phyloP scores from a whole-genome alignment of 2,329 filamentous ascomycete genomes.

The Corynespora cassiicola region DNA sequence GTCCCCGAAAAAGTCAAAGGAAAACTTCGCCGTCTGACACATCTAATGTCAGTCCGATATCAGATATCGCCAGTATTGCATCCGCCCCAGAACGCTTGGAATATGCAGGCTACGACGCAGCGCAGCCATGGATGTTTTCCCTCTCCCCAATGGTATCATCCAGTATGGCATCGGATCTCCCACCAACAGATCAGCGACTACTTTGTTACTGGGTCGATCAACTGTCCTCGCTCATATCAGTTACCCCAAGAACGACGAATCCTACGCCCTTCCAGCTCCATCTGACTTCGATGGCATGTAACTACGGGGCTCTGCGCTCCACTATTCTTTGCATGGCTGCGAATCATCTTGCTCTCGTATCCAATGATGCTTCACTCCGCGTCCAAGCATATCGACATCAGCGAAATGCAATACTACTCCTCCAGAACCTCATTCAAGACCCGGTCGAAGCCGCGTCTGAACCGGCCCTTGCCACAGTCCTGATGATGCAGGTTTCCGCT shows the following conservation, averaged over 20 bases:
- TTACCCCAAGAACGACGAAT: slow-evolving; percentile 24
- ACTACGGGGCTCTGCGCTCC: slow-evolving; percentile 31
- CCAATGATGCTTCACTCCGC: slow-evolving; percentile 24
- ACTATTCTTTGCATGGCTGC: slow-evolving; percentile 41
- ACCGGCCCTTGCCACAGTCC: slow-evolving; percentile 33
- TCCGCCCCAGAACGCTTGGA: slow-evolving; percentile 15
- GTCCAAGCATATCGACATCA: slow-evolving; percentile 35
- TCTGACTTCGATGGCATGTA: slow-evolving; percentile 33
- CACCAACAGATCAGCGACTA: slow-evolving; percentile 26
- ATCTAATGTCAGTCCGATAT: slow-evolving; percentile 18
- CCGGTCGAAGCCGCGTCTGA: slow-evolving; percentile 25
- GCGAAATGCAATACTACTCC: slow-evolving; percentile 29
- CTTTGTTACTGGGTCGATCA: slow-evolving; percentile 36
- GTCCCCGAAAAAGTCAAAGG: slow-evolving; percentile 24
- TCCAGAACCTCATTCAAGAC: slow-evolving; percentile 32
- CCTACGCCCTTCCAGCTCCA: slow-evolving; percentile 34
- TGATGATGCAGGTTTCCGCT: slow-evolving; percentile 43
- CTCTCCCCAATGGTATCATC: slow-evolving; percentile 9
- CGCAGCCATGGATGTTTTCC: no score
- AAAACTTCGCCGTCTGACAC: slow-evolving; percentile 9
- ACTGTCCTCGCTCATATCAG: slow-evolving; percentile 31
- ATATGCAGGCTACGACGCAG: no score
- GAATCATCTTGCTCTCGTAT: slow-evolving; percentile 31
- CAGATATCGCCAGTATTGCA: slow-evolving; percentile 16
- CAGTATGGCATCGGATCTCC: slow-evolving; percentile 17